Evolutionary conservation across 495 filamentous ascomycete genomes (phyloP), one percentile per base, ranked within the genome.

Genomic region (Pyrenula massariospora): DNA sequence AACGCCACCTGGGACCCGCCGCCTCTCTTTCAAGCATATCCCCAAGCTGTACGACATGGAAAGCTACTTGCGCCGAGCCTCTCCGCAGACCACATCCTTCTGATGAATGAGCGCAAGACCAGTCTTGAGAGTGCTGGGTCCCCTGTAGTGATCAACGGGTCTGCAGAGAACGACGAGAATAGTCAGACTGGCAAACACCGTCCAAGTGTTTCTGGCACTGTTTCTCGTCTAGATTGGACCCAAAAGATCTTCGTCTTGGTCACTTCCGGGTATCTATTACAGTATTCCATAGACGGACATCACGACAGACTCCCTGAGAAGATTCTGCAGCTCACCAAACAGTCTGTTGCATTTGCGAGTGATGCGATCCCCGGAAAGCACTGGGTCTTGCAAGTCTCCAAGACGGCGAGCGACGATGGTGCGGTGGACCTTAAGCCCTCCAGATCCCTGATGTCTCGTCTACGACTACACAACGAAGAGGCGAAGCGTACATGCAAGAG

Each of bases 301-400:
- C 84, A 84, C 64, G 86, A 96, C 65, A 77, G 93, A 51, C 63
- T 89, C 0, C 93, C 93, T 0, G 93, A 98, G 70, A 91, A 87
- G 70, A 79, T 93, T 62, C 72, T 97, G 61, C 84, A 87, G 36
- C 73, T 98, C 23, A 87, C 86, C 1, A 86, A 85, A 57, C 81
- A 89, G 19, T 95, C 93, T 3, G 90, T 90, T 12, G 93, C 93
- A 20, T 98, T 95, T 73, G 93, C 87, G 0, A 95, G 85, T 61
- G 93, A 98, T 69, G 81, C 86, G 2, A 93, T 98, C 59, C 90
- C 91, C 0, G 93, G 93, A 22, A 86, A 85, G 58, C 93, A 92
- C 60, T 96, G 85, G 82, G 93, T 98, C 1, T 64, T 98, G 53
- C 93, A 96, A 62, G 80, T 97, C 12, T 89, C 86, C n/a, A 85